A percentile compares a stretch with the other conserved stretches of the same genome.
Conservation (phyloP, 768 basidiomycete genomes). For the Tricholoma furcatifolium region DNA sequence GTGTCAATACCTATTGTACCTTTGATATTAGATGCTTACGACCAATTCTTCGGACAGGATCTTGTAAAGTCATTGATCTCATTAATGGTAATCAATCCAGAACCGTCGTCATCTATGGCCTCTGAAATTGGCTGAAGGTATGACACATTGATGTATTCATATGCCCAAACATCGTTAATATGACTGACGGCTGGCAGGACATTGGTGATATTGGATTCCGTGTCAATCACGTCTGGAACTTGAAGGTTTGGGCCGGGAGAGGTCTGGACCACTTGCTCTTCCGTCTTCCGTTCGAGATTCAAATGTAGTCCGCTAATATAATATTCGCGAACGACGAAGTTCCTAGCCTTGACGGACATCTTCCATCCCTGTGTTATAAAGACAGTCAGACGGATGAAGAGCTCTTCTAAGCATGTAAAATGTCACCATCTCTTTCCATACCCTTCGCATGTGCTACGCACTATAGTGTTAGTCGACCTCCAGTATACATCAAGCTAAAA, state of each 20-base stretch:
- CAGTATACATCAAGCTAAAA: neutral
- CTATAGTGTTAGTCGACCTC: neutral
- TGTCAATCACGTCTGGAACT: too few species aligned
- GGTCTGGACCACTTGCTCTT: too few species aligned
- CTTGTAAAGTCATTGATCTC: neutral
- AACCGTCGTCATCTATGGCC: neutral
- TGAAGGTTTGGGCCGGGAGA: neutral
- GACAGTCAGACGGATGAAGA: neutral
- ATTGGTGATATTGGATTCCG: neutral
- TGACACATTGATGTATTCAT: neutral
- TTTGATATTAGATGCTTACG: neutral
- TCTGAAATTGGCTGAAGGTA: neutral
- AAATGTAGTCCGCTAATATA: neutral
- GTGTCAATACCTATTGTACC: neutral
- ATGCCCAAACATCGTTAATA: neutral
- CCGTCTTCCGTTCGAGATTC: neutral
- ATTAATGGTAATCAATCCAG: neutral
- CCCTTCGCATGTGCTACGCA: neutral
- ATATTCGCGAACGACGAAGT: neutral
- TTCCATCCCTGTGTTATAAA: neutral
- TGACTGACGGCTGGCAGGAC: neutral
- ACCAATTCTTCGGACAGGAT: neutral
- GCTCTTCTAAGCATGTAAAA: too few species aligned
- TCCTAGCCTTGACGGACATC: neutral
- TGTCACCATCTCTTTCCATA: conserved; percentile 3